These are phyloP conservation scores for Clavispora carvajalis DNA, from an alignment of 805 yeast genomes.

Conservation along the genomic window DNA sequence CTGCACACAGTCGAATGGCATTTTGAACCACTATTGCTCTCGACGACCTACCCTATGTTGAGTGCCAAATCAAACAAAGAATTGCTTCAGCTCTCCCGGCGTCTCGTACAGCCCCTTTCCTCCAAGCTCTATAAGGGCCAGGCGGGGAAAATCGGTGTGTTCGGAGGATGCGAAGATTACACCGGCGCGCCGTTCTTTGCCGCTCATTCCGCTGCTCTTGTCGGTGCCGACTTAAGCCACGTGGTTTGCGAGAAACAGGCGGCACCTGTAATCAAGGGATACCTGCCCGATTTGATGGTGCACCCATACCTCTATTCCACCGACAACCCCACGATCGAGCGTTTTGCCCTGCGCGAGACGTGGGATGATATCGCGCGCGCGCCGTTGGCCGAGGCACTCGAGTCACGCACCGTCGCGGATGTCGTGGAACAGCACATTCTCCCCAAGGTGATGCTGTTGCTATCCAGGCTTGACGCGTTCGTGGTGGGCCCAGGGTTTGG, in stretches of 20 bases:
- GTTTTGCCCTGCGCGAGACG: slow-evolving; percentile 17
- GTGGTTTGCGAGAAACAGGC: slow-evolving; percentile 81
- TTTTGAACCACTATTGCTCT: no score
- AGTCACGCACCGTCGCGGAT: slow-evolving; percentile 19
- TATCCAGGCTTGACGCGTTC: slow-evolving; percentile 68
- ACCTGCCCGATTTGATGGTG: slow-evolving; percentile 92
- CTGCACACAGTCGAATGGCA: no score
- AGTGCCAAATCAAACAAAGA: slow-evolving; percentile 32
- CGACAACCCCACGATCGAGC: slow-evolving; percentile 23
- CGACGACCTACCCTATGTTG: slow-evolving; percentile 6
- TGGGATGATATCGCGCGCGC: slow-evolving; percentile 11
- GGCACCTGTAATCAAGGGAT: slow-evolving; percentile 73
- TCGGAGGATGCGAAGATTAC: slow-evolving; percentile 94
- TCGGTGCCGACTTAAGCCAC: slow-evolving; percentile 88
- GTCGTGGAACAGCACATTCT: slow-evolving; percentile 43
- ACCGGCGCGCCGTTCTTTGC: slow-evolving; percentile 96
- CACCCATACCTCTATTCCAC: slow-evolving; percentile 78
- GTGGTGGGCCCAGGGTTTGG: slow-evolving; percentile 96
- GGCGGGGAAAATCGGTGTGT: slow-evolving; percentile 76
- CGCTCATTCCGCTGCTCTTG: slow-evolving; percentile 74
- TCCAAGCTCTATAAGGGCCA: slow-evolving; percentile 85
- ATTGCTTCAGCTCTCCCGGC: slow-evolving; percentile 44
- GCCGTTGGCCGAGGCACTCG: slow-evolving; percentile 20
- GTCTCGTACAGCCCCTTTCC: slow-evolving; percentile 70
- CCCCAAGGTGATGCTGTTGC: slow-evolving; percentile 49